phyloP scores from a whole-genome alignment of 2,329 filamentous ascomycete genomes.

The Paraphoma chrysanthemicola region DNA sequence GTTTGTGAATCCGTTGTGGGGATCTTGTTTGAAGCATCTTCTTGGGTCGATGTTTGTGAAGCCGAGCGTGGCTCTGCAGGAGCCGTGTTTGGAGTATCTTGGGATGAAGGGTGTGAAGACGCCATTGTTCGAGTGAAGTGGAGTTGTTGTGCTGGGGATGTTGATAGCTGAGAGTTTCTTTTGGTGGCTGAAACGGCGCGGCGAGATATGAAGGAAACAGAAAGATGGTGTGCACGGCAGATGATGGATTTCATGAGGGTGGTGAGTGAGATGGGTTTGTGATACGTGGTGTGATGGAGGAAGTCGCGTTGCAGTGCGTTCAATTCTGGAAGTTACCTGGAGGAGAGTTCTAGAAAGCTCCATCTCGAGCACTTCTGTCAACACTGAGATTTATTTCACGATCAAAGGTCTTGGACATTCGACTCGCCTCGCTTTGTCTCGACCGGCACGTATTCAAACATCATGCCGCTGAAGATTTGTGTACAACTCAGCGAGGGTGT shows the following conservation, averaged over 20 bases:
- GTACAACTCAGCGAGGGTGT: too few species aligned
- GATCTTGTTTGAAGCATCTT: too few species aligned
- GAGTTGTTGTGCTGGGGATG: neutral
- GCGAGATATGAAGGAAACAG: neutral
- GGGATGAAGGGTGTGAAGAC: neutral
- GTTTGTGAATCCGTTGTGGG: neutral
- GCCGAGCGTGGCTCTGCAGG: neutral
- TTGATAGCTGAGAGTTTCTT: neutral
- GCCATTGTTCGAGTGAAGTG: neutral
- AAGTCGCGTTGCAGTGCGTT: too few species aligned
- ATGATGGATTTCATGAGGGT: neutral
- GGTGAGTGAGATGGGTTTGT: neutral
- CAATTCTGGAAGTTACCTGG: too few species aligned
- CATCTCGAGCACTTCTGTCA: neutral
- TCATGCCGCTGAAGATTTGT: too few species aligned
- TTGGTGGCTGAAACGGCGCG: neutral
- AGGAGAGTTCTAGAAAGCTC: constrained; percentile 3
- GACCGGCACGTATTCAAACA: too few species aligned
- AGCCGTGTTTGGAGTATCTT: neutral
- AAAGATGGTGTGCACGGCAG: neutral
- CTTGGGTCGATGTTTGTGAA: too few species aligned
- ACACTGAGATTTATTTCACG: neutral
- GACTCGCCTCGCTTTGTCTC: too few species aligned
- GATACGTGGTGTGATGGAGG: too few species aligned
- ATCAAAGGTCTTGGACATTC: too few species aligned